phyloP scores from a whole-genome alignment of 345 rosid genomes.

The Arabis alpina region DNA sequence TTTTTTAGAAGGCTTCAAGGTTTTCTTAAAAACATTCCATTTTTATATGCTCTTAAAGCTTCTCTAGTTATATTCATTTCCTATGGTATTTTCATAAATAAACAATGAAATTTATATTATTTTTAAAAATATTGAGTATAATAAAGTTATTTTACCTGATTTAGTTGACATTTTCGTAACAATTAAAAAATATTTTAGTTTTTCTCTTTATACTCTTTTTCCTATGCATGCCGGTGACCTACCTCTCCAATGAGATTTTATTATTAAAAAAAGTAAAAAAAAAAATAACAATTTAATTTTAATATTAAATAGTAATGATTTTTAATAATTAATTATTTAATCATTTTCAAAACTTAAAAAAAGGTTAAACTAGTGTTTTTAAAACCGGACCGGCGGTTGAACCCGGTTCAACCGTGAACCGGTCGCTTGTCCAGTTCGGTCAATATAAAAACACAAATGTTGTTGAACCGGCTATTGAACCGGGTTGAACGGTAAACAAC shows the following conservation, averaged over 20 bases:
- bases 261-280: background rate
- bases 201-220: background rate
- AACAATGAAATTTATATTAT: too few relatives aligned
- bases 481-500: too few relatives aligned
- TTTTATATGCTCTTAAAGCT: background rate
- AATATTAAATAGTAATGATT: background rate
- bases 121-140: too few relatives aligned
- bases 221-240: slow-evolving; percentile 21
- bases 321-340: background rate
- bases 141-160: background rate
- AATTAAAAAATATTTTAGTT: background rate
- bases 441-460: too few relatives aligned
- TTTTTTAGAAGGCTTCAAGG: background rate
- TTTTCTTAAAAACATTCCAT: background rate
- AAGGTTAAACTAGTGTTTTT: too few relatives aligned
- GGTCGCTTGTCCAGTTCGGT: too few relatives aligned
- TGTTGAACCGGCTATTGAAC: too few relatives aligned
- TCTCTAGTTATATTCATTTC: background rate
- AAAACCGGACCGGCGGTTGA: too few relatives aligned
- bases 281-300: background rate
- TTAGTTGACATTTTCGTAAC: background rate
- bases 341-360: too few relatives aligned
- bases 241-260: slow-evolving; percentile 24
- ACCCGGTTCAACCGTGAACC: too few relatives aligned
- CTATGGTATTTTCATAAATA: too few relatives aligned